Base-by-base conservation (phyloP, 176 grass and related monocot genomes). In the Melocanna baccifera region DNA sequence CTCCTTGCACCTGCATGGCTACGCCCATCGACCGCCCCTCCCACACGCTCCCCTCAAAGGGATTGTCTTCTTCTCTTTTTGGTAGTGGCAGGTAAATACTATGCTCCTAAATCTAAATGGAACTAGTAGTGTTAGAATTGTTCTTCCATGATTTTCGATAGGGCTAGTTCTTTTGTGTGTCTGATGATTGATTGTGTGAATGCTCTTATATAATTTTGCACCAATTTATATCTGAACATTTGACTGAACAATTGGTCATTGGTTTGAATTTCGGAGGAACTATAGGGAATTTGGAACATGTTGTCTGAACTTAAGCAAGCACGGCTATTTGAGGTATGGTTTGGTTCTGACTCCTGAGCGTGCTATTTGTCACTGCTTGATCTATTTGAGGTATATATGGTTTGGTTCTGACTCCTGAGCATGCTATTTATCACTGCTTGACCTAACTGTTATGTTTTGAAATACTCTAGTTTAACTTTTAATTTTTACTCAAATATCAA, bases 21-120 rank as follows among this genome's bases (percentile, higher is more conserved):
- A 34, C 4, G 32, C 3, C 32, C 3, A 0, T 0, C 32, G 3
- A 3, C 3, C 32, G 3, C 4, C 32, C 32, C 32, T 34, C 32
- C 32, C 32, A 34, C 0, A 3, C 32, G 4, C 32, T 34, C 32
- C 3, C 3, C 4, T 99, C 82, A 96, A 96, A 87, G 96, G 96
- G 77, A 90, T 99, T 70, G 96, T 96, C 25, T 99, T 99, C 77
- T 99, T 96, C 86, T 94, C 89, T 83, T 99, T 96, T 84, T 99
- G 93, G 96, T 93, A 34, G 32, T 34, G 4, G 32, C 32, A 99
- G 93, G 96, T 96, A 88, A 76, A 41, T 69, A 77, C 48, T 47
- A 66, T 37, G 23, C 69, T 73, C 30, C 32, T 84, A 32, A 73
- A 86, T 75, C 51, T 10, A 74, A 65, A 34, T 34, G 32, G 32